Percentiles rank a stretch among this genome's conserved stretches.
These are phyloP conservation scores for Pharnaceum exiguum DNA, from an alignment of 148 eudicot species.

Conservation along the genomic window DNA sequence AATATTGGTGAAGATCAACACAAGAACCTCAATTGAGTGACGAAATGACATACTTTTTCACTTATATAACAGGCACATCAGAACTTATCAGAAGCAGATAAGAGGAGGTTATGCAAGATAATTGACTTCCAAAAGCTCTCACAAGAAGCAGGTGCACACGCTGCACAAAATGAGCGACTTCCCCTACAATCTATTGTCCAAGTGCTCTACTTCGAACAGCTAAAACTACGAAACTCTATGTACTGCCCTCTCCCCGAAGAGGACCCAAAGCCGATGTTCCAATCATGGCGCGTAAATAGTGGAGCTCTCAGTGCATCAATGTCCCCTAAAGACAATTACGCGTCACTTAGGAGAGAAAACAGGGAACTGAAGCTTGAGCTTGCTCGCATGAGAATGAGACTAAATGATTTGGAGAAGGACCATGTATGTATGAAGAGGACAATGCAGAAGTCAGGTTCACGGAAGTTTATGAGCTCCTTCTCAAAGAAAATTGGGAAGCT, in stretches of 20 bases:
- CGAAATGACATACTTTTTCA: not conserved
- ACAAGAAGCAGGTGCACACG: conserved; percentile 89
- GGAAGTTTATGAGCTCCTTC: conserved; percentile 70
- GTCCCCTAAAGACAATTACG: conserved; percentile 92
- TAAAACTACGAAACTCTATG: conserved; percentile 69
- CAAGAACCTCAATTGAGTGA: too few relatives aligned
- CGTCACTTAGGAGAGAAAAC: conserved; percentile 80
- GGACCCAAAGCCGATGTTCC: conserved; percentile 66
- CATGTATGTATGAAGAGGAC: conserved; percentile 88
- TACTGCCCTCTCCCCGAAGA: conserved; percentile 62
- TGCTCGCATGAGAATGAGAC: conserved; percentile 83
- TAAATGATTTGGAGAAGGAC: conserved; percentile 90
- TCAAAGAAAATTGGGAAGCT: conserved; percentile 65
- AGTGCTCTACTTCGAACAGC: conserved; percentile 83
- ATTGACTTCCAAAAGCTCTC: conserved; percentile 88
- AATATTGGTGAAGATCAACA: not conserved
- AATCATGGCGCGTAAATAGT: conserved; percentile 88
- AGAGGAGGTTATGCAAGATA: conserved; percentile 69
- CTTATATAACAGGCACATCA: conserved; percentile 66
- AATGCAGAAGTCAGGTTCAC: conserved; percentile 68
- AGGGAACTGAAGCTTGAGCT: conserved; percentile 89
- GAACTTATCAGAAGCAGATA: conserved; percentile 64
- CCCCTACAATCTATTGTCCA: conserved; percentile 92
- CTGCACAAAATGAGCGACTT: conserved; percentile 95
- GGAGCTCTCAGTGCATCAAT: conserved; percentile 92